phyloP scores from a whole-genome alignment of 2,329 filamentous ascomycete genomes.

The Sporothrix sp. region DNA sequence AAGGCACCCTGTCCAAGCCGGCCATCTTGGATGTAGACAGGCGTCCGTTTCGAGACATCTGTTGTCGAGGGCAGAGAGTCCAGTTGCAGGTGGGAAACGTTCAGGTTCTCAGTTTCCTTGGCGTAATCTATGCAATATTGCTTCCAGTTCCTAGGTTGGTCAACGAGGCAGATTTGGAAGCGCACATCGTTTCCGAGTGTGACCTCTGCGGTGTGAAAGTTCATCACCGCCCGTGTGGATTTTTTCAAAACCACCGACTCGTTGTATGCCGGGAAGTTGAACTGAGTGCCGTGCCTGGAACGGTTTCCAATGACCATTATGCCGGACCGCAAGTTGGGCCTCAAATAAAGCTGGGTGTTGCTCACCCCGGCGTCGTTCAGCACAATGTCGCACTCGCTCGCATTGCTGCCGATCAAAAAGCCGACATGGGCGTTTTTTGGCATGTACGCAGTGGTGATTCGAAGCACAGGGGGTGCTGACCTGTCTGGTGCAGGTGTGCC shows the following conservation, averaged over 20 bases:
- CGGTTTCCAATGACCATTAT: background rate
- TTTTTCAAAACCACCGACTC: no score
- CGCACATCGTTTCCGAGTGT: no score
- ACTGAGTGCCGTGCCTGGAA: background rate
- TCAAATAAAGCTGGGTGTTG: constrained; percentile 3
- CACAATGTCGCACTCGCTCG: constrained; percentile 3
- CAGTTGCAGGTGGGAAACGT: background rate
- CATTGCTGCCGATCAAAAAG: constrained; percentile 8
- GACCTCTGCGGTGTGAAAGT: no score
- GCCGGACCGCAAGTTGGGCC: background rate
- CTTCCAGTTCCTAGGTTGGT: no score
- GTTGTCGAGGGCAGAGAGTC: background rate
- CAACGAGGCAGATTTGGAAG: no score
- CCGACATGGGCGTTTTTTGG: constrained; percentile 1
- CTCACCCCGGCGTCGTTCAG: background rate
- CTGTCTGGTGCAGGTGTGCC: background rate
- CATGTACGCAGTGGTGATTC: background rate
- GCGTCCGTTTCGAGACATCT: background rate
- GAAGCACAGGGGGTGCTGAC: background rate
- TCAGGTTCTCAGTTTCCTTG: background rate
- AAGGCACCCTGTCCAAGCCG: constrained; percentile 5
- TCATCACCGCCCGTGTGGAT: no score
- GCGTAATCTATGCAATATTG: background rate
- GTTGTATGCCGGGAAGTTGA: background rate
- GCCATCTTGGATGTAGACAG: background rate